Conservation (phyloP, 1,284 basidiomycete species). For the Dichomitus squalens region DNA sequence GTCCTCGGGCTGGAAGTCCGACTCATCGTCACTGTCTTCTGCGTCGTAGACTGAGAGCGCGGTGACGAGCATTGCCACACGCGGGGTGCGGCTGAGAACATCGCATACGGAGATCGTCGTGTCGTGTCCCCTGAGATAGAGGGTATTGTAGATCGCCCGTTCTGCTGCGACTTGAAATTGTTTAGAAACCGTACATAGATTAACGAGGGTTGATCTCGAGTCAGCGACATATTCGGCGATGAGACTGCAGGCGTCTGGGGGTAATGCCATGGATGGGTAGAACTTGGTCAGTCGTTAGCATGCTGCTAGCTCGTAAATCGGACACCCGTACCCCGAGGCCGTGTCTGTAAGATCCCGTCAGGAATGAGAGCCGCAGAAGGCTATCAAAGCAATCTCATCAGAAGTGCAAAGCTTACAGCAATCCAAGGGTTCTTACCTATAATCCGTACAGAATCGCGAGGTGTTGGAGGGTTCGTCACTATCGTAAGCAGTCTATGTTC, state of each 20-base stretch:
- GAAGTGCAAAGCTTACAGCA: neutral
- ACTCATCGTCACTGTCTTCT: slow-evolving; percentile 23
- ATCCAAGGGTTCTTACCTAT: neutral
- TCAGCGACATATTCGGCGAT: slow-evolving; percentile 51
- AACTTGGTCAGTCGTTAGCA: slow-evolving; percentile 1
- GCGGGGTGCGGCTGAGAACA: slow-evolving; percentile 46
- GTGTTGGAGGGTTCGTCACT: neutral
- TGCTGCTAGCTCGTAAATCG: neutral
- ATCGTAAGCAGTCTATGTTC: neutral
- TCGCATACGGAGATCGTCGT: slow-evolving; percentile 46
- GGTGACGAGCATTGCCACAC: slow-evolving; percentile 52
- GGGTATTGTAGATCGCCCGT: slow-evolving; percentile 58
- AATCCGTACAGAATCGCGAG: neutral
- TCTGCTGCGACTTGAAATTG: slow-evolving; percentile 56
- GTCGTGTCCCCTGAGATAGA: slow-evolving; percentile 45
- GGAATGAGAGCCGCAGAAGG: neutral
- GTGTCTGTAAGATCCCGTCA: neutral
- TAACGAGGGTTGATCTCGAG: slow-evolving; percentile 52
- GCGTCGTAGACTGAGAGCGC: slow-evolving; percentile 50
- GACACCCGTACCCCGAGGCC: slow-evolving; percentile 1
- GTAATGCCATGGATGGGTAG: slow-evolving; percentile 49
- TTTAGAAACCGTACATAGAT: slow-evolving; percentile 58
- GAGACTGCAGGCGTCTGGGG: slow-evolving; percentile 56
- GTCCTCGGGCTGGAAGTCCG: slow-evolving; percentile 30
- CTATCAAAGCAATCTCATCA: neutral